Conservation (phyloP, 2,329 filamentous ascomycete genomes). For the Fusarium keratoplasticum region DNA sequence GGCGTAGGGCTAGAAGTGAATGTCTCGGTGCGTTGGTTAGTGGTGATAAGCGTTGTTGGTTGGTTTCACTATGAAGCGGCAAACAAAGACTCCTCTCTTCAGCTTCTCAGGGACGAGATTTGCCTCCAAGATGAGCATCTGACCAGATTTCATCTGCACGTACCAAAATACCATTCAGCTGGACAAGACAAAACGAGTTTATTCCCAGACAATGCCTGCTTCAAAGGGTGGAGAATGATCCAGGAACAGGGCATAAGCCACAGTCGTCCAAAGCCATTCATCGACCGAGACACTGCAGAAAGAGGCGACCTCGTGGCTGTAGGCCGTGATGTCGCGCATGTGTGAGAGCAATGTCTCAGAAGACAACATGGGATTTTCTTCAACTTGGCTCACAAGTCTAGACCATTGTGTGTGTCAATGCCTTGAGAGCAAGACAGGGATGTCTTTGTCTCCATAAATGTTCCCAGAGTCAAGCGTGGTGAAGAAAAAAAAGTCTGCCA, state of each 20-base stretch:
- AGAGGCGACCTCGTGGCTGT: neutral
- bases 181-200: neutral
- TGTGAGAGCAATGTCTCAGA: neutral
- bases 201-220: constrained; percentile 7
- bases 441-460: neutral
- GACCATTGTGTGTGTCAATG: constrained; percentile 26
- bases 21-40: neutral
- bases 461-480: neutral
- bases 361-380: neutral
- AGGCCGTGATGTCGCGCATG: neutral
- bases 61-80: neutral
- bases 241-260: constrained; percentile 12
- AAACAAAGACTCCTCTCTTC: neutral
- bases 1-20: neutral
- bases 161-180: constrained; percentile 4
- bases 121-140: neutral
- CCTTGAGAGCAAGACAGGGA: constrained; percentile 14
- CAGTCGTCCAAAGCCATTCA: neutral
- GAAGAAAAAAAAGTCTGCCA: neutral
- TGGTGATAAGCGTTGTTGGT: neutral
- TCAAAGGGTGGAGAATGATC: constrained; percentile 4
- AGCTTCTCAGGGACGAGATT: neutral
- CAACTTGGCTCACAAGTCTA: neutral
- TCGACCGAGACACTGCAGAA: neutral
- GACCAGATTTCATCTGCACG: neutral